Evolutionary conservation across 2,329 filamentous ascomycete species (phyloP).

Genomic region (Paecilomyces sp.): DNA sequence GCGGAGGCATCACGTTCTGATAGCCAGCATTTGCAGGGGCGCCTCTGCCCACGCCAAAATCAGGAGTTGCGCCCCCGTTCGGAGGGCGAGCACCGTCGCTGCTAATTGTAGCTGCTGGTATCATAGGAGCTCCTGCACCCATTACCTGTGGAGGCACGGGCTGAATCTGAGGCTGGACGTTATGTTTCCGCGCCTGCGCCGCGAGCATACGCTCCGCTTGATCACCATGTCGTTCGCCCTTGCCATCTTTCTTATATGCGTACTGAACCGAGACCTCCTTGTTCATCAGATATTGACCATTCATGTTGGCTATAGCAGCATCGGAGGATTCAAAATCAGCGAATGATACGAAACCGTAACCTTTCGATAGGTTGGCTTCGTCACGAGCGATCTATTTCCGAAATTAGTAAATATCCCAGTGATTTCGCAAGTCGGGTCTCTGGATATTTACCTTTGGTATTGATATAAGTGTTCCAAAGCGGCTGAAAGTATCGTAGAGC

Average conservation of each 20-base stretch:
- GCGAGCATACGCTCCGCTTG: slow-evolving; percentile 87
- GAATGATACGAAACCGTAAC: slow-evolving; percentile 93
- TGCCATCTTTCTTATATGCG: slow-evolving; percentile 98
- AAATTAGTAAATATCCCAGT: not conserved
- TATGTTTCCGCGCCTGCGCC: slow-evolving; percentile 87
- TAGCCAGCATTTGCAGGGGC: slow-evolving; percentile 33
- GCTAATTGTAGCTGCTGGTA: slow-evolving; percentile 39
- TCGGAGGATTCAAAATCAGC: slow-evolving; percentile 91
- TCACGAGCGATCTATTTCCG: slow-evolving; percentile 62
- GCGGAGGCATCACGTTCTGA: slow-evolving; percentile 35
- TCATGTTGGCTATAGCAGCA: slow-evolving; percentile 83
- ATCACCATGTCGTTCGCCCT: slow-evolving; percentile 92
- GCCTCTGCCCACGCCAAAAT: slow-evolving; percentile 34
- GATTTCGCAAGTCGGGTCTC: not conserved
- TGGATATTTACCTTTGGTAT: slow-evolving; percentile 64
- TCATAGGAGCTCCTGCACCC: slow-evolving; percentile 33
- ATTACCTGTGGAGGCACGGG: slow-evolving; percentile 69
- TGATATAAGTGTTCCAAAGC: slow-evolving; percentile 78
- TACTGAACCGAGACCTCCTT: slow-evolving; percentile 96
- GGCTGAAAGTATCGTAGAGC: slow-evolving; percentile 88
- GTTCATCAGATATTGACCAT: slow-evolving; percentile 93
- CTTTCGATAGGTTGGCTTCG: slow-evolving; percentile 80
- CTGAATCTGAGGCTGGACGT: slow-evolving; percentile 75
- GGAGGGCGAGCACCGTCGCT: slow-evolving; percentile 30
- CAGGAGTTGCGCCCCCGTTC: slow-evolving; percentile 22